These are phyloP conservation scores for Phytopythium litorale DNA, from an alignment of 352 stramenopile genomes.

Conservation along the genomic window DNA sequence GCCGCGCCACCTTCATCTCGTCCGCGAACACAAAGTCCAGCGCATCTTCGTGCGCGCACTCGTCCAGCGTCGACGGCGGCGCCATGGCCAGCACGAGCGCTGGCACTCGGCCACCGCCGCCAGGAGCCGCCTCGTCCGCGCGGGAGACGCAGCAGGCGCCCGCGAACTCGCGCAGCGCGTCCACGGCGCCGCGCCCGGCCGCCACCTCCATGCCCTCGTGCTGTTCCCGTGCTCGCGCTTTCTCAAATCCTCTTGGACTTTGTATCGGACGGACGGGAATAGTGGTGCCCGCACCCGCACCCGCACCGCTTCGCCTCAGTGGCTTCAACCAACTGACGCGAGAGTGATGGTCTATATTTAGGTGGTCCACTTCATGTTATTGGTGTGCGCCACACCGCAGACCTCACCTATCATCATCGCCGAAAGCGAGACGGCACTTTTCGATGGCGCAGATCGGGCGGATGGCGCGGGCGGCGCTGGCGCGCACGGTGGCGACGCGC, in stretches of 20 bases:
- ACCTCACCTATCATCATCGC: background rate
- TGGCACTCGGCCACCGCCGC: slow-evolving; percentile 10
- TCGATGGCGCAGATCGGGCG: slow-evolving; percentile 17
- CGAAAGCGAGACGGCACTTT: background rate
- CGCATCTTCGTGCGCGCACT: slow-evolving; percentile 50
- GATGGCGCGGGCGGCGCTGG: slow-evolving; percentile 9
- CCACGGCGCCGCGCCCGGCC: slow-evolving; percentile 9
- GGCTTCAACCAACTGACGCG: background rate
- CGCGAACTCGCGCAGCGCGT: slow-evolving; percentile 29
- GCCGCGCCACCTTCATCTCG: slow-evolving; percentile 55
- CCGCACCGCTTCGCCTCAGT: background rate
- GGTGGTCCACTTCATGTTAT: background rate
- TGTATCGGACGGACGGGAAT: background rate
- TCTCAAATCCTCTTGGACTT: slow-evolving; percentile 9
- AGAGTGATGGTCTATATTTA: background rate
- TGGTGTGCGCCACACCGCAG: background rate
- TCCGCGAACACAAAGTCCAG: slow-evolving; percentile 47
- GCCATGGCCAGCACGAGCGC: slow-evolving; percentile 25
- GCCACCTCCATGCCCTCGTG: slow-evolving; percentile 10
- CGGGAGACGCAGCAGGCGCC: slow-evolving; percentile 12
- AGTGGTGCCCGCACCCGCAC: slow-evolving; percentile 3
- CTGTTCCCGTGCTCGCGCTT: slow-evolving; percentile 4
- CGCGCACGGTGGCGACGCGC: background rate
- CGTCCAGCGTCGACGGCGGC: slow-evolving; percentile 20
- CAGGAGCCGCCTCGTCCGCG: background rate